Evolutionary conservation across 208 protist species (phyloP), one percentile per base, ranked within the genome.

Genomic region (Leishmania gerbilli): DNA sequence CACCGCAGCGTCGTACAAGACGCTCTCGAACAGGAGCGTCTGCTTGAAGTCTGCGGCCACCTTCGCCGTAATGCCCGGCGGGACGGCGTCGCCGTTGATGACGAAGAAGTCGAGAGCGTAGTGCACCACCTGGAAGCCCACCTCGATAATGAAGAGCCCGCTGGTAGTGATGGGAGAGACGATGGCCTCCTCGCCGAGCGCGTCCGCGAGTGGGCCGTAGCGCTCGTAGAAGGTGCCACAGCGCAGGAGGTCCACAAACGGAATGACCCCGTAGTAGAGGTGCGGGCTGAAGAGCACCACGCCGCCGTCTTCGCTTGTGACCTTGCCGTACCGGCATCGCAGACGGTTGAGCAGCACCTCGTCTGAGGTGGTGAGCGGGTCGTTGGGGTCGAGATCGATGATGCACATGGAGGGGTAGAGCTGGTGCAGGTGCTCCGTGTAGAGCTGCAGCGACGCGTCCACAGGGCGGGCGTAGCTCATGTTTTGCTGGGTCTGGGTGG

Each of bases 81-180:
- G 87, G 13, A 96, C 69, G 31, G 77, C 79, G 65, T 83, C 79
- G 65, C 93, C 93, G 71, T 90, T 93, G 64, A 96, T 90, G 67
- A 95, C 89, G 49, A 96, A 96, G 71, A 95, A 93, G 74, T 98
- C 95, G 9, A 98, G 85, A 8, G 95, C 93, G 82, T 95, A 98
- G 85, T 97, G 87, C 64, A 89, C 91, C 78, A 97, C 93, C 80
- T 98, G 93, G 76, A 97, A 91, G 42, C 95, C 95, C 31, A 98
- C 85, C 86, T 97, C 93, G 24, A 97, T 83, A 42, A 98, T 89
- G 67, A 96, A 90, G 24, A 96, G 80, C 5, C 95, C 95, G 45
- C 85, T 84, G 15, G 84, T 83, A 11, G 83, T 86, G 72, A 96
- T 88, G 47, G 90, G 89, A 9, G 80, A 71, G 77, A 74, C 49